Base-by-base conservation (phyloP, 768 basidiomycete species). In the Trametes meyenii region DNA sequence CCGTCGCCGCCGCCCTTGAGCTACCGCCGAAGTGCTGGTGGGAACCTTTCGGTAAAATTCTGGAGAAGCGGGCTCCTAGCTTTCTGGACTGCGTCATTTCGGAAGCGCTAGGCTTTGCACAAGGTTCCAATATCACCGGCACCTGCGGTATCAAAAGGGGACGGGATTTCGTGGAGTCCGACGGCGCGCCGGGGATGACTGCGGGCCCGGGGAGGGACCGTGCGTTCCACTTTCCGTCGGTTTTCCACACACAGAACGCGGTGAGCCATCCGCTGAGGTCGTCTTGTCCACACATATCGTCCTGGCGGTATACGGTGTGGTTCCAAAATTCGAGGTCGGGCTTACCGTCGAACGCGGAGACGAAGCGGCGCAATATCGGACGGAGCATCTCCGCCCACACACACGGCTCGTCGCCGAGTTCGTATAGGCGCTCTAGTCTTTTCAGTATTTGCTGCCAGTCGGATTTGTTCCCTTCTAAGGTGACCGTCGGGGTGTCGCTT, bases 341-440 rank as follows among this genome's bases (percentile, higher is more conserved):
- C 11, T 64, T 42, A 0, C 63, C 58, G 29, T 73, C 73, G 50
- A 74, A 74, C 0, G 73, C 66, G 3, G 17, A 26, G 5, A 71
- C 63, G 61, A 75, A 75, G 7, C 67, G 63, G 17, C 58, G 55
- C n/a, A 75, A 48, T 17, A 75, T 51, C 0, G 73, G 73, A 10
- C 55, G 64, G 19, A 75, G 67, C 40, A 76, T 64, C 40, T 58
- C 60, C 35, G 67, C 61, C 70, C 72, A 76, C 11, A 60, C 51
- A 1, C 50, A 46, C 11, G 69, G 50, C 48, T 71, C 61, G 26
- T 43, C 43, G n/a, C 72, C 72, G 55, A 65, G 67, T 45, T 58
- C 63, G 35, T 60, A 57, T n/a, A 73, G 62, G 19, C 69, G 68
- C 19, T 65, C 66, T n/a, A 63, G 12, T 11, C 67, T 49, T 5